phyloP scores from a whole-genome alignment of 2,329 filamentous ascomycete species.

The Aspergillus luchuensis region DNA sequence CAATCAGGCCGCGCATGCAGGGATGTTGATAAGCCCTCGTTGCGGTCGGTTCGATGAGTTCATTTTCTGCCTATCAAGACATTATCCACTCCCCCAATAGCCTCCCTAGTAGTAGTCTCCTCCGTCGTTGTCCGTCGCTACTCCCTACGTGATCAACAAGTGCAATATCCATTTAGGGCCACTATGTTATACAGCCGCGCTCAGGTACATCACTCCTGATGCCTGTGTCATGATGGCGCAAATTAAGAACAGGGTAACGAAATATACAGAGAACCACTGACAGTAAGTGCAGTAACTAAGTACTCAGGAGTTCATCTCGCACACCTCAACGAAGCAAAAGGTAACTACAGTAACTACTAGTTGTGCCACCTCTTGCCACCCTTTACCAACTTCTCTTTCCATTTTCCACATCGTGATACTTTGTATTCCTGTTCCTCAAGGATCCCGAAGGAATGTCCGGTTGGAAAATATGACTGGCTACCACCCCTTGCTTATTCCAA shows the following conservation, averaged over 20 bases:
- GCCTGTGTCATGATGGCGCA: not conserved
- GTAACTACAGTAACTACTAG: no score
- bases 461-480: not conserved
- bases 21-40: conserved; percentile 3
- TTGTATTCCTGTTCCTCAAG: not conserved
- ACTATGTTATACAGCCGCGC: not conserved
- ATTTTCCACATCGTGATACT: not conserved
- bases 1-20: not conserved
- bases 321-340: not conserved
- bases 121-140: not conserved
- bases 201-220: not conserved
- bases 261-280: not conserved
- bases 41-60: not conserved
- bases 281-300: no score
- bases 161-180: not conserved
- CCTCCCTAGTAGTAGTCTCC: not conserved
- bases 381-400: not conserved
- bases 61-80: conserved; percentile 1
- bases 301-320: not conserved
- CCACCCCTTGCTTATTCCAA: not conserved
- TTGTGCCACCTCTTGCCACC: not conserved
- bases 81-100: not conserved
- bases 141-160: not conserved
- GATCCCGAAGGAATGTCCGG: not conserved
- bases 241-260: not conserved